Conservation (phyloP, 225 moss, liverwort and hornwort species). For the Pleurozium schreberi region DNA sequence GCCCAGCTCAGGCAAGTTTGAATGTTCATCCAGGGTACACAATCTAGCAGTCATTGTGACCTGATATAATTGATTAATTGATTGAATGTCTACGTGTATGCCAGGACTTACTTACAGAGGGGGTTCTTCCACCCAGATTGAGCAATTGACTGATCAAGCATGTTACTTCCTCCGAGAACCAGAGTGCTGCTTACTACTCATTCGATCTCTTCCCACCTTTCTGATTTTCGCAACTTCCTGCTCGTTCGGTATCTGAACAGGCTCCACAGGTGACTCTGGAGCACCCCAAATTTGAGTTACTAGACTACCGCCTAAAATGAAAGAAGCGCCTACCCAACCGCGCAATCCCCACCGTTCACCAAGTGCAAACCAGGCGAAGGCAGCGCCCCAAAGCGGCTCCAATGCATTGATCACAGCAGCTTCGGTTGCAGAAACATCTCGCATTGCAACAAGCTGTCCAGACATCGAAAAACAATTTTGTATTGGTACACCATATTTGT, state of each 20-base stretch:
- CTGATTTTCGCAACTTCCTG: neutral
- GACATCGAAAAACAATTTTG: neutral
- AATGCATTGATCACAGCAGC: constrained; percentile 71
- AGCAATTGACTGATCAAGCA: neutral
- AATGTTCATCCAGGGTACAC: neutral
- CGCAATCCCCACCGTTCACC: constrained; percentile 80
- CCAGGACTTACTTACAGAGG: neutral
- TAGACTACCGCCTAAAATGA: constrained; percentile 51
- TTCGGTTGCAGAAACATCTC: constrained; percentile 76
- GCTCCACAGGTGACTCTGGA: constrained; percentile 10
- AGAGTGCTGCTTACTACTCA: neutral
- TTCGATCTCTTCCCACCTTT: neutral
- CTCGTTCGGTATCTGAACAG: constrained; percentile 1
- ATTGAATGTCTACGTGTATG: neutral
- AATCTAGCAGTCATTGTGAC: neutral
- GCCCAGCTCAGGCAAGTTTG: neutral
- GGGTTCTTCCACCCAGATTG: neutral
- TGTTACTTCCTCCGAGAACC: neutral
- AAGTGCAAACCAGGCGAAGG: constrained; percentile 65
- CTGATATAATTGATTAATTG: neutral
- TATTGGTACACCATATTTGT: neutral
- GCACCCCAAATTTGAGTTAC: constrained; percentile 40
- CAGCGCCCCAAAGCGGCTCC: constrained; percentile 90
- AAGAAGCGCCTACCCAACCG: constrained; percentile 71
- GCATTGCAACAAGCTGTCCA: constrained; percentile 60